A percentile compares a stretch with the other conserved stretches of the same genome.
Conservation (phyloP, 495 filamentous ascomycete species). For the Pyrenula aspistea region DNA sequence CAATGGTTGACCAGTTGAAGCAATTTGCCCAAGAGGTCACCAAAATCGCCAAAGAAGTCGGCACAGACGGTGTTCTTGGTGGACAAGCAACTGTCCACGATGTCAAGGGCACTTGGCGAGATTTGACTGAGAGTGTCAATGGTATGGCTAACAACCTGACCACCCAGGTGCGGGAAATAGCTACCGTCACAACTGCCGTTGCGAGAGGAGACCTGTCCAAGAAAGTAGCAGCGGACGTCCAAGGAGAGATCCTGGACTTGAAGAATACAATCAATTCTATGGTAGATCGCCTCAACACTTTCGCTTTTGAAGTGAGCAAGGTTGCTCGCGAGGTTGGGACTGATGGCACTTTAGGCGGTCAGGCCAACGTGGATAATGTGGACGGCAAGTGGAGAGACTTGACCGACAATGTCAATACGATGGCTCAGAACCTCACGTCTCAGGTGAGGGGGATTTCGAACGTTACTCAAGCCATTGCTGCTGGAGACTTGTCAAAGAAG, state of each 20-base stretch:
- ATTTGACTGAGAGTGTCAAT: conserved; percentile 95
- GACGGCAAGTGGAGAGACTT: conserved; percentile 99
- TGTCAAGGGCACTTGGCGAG: conserved; percentile 95
- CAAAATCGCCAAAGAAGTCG: conserved; percentile 94
- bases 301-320: conserved; percentile 97
- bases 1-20: conserved; percentile 95
- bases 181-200: conserved; percentile 93
- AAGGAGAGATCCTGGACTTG: conserved; percentile 87
- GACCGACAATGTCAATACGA: conserved; percentile 77
- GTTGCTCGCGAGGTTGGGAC: conserved; percentile 97
- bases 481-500: conserved; percentile 88
- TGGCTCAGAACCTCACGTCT: conserved; percentile 91
- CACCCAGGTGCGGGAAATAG: conserved; percentile 96
- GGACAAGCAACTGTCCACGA: conserved; percentile 95
- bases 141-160: conserved; percentile 98
- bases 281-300: conserved; percentile 94
- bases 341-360: conserved; percentile 88
- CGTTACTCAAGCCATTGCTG: conserved; percentile 93
- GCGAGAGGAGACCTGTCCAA: conserved; percentile 88
- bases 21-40: conserved; percentile 97
- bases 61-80: conserved; percentile 88
- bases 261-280: conserved; percentile 99
- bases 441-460: conserved; percentile 94
- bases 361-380: conserved; percentile 92
- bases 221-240: conserved; percentile 91